Evolutionary conservation across 2,329 filamentous ascomycete genomes (phyloP).

Genomic region (Dothistroma pini): DNA sequence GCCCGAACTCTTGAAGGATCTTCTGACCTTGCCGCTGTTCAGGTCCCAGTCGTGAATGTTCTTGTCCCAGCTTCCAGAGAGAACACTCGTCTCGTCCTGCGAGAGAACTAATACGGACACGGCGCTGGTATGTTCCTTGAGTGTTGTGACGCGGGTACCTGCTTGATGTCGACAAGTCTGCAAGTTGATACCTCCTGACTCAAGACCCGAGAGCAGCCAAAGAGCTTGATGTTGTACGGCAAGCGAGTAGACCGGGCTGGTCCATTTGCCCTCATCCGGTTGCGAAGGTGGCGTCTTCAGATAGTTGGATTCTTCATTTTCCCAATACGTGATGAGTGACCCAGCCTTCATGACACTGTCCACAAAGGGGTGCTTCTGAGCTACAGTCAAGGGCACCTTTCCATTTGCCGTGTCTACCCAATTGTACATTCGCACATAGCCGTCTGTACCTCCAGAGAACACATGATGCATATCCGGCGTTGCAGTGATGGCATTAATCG

Average conservation of each 20-base stretch:
- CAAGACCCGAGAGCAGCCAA: slow-evolving; percentile 86
- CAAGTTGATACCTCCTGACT: slow-evolving; percentile 88
- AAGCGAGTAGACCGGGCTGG: slow-evolving; percentile 89
- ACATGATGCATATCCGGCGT: slow-evolving; percentile 95
- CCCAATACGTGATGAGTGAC: slow-evolving; percentile 95
- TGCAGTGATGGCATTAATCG: slow-evolving; percentile 85
- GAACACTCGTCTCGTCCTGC: slow-evolving; percentile 77
- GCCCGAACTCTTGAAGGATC: slow-evolving; percentile 72
- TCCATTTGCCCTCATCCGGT: slow-evolving; percentile 50
- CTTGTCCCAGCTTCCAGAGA: slow-evolving; percentile 98
- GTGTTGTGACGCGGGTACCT: slow-evolving; percentile 77
- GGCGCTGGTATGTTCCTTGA: slow-evolving; percentile 83
- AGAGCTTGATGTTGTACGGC: slow-evolving; percentile 85
- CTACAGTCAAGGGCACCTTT: slow-evolving; percentile 88
- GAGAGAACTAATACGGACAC: slow-evolving; percentile 82
- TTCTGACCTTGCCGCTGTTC: slow-evolving; percentile 73
- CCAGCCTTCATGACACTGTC: slow-evolving; percentile 96
- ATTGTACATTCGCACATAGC: slow-evolving; percentile 96
- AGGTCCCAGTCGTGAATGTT: slow-evolving; percentile 92
- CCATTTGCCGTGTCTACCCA: slow-evolving; percentile 93
- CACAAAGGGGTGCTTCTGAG: slow-evolving; percentile 93
- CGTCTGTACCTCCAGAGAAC: slow-evolving; percentile 89
- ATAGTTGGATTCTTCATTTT: slow-evolving; percentile 74
- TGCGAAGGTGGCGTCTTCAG: slow-evolving; percentile 32
- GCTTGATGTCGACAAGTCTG: slow-evolving; percentile 93